These are phyloP conservation scores for Aureobasidium sp. DNA, from an alignment of 2,329 filamentous ascomycete species.

Conservation along the genomic window DNA sequence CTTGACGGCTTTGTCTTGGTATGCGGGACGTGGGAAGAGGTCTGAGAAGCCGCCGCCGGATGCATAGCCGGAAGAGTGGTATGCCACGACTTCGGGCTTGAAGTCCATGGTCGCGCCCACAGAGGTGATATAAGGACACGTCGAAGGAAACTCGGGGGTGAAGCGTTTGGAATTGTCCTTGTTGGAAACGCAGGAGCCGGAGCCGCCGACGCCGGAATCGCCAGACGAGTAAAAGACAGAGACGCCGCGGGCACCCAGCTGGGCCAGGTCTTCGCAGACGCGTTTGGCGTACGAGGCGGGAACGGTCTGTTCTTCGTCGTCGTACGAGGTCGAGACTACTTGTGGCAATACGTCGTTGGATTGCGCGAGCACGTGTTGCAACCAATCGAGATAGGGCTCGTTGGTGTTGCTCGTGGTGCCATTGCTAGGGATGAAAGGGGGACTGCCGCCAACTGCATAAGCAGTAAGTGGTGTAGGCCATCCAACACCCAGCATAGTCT, in stretches of 20 bases:
- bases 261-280: conserved; percentile 57
- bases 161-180: conserved; percentile 40
- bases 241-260: conserved; percentile 61
- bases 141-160: conserved; percentile 40
- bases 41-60: conserved; percentile 42
- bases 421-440: conserved; percentile 45
- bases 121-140: conserved; percentile 43
- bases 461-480: conserved; percentile 49
- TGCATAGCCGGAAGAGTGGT: conserved; percentile 44
- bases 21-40: conserved; percentile 38
- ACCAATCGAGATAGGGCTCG: conserved; percentile 61
- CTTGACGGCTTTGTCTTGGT: conserved; percentile 37
- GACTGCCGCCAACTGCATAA: conserved; percentile 54
- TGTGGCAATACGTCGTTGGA: conserved; percentile 49
- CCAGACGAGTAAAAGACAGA: conserved; percentile 58
- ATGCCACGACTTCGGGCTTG: conserved; percentile 43
- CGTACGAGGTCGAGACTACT: conserved; percentile 59
- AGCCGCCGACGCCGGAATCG: conserved; percentile 50
- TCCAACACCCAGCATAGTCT: conserved; percentile 52
- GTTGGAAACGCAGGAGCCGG: conserved; percentile 41
- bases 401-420: conserved; percentile 49
- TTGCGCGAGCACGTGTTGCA: conserved; percentile 52
- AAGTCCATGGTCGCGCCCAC: conserved; percentile 41
- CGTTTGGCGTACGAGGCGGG: conserved; percentile 54
- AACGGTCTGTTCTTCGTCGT: conserved; percentile 58